These are phyloP conservation scores for Geotrichum klebahnii DNA, from an alignment of 1,139 yeast genomes.

Conservation along the genomic window DNA sequence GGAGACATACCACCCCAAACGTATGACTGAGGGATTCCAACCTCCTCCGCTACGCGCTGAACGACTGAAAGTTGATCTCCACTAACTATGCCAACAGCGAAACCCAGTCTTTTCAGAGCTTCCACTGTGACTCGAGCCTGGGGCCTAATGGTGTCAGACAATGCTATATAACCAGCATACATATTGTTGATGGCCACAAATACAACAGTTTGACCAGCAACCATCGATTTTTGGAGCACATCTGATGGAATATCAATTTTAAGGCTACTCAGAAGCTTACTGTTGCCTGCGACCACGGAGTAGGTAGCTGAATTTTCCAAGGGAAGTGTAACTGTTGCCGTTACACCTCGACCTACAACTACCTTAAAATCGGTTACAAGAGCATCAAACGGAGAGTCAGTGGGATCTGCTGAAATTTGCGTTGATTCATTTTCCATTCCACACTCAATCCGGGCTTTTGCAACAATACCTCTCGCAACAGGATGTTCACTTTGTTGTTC, in stretches of 20 bases:
- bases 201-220: conserved; percentile 35
- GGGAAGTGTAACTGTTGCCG: conserved; percentile 42
- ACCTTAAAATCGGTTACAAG: conserved; percentile 47
- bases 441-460: conserved; percentile 34
- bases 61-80: conserved; percentile 78
- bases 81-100: conserved; percentile 80
- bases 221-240: conserved; percentile 23
- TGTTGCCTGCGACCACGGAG: conserved; percentile 55
- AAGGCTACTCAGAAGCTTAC: conserved; percentile 44
- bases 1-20: conserved; percentile 80
- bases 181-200: conserved; percentile 51
- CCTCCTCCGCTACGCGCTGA: conserved; percentile 54
- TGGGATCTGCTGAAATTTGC: conserved; percentile 2
- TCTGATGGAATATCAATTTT: conserved; percentile 25
- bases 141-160: conserved; percentile 65
- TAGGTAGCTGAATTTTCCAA: conserved; percentile 25
- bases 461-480: conserved; percentile 64
- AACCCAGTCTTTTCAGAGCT: conserved; percentile 52
- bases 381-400: conserved; percentile 39
- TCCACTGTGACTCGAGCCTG: conserved; percentile 61
- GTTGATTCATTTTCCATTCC: conserved; percentile 23
- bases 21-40: conserved; percentile 62
- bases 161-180: conserved; percentile 60
- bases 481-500: conserved; percentile 86
- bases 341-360: conserved; percentile 68